phyloP scores from a whole-genome alignment of 2,329 filamentous ascomycete species.

The Aspergillus cejpii region DNA sequence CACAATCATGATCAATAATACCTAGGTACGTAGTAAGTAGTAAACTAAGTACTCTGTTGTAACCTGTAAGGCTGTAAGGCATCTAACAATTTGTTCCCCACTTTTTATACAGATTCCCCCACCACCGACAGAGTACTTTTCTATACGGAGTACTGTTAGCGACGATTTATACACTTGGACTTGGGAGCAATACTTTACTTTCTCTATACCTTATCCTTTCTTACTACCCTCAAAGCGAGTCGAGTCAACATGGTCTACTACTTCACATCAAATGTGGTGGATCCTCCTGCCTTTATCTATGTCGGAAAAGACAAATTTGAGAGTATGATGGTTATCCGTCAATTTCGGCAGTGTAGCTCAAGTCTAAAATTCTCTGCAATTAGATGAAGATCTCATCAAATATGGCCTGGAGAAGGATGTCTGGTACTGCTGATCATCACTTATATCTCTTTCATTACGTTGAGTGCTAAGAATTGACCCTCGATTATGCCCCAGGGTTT shows the following conservation, averaged over 20 bases:
- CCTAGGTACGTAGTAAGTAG: too few relatives aligned
- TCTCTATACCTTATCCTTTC: too few relatives aligned
- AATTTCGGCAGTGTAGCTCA: slow-evolving; percentile 1
- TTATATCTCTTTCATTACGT: neutral
- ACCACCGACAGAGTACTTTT: too few relatives aligned
- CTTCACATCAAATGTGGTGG: slow-evolving; percentile 78
- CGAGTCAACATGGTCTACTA: slow-evolving; percentile 70
- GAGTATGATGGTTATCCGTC: slow-evolving; percentile 54
- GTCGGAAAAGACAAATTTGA: slow-evolving; percentile 99
- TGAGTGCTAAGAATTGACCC: slow-evolving; percentile 1
- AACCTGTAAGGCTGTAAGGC: too few relatives aligned
- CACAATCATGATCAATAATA: too few relatives aligned
- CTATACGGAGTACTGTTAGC: too few relatives aligned
- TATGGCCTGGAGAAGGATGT: slow-evolving; percentile 93
- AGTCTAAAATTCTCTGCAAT: slow-evolving; percentile 11
- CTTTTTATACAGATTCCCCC: too few relatives aligned
- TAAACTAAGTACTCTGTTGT: too few relatives aligned
- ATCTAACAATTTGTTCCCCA: too few relatives aligned
- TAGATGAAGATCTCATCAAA: slow-evolving; percentile 94
- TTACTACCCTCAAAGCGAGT: too few relatives aligned
- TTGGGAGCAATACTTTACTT: too few relatives aligned
- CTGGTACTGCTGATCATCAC: slow-evolving; percentile 53
- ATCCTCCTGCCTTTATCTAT: slow-evolving; percentile 81
- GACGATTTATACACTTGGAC: too few relatives aligned
- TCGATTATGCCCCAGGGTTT: slow-evolving; percentile 25